Evolutionary conservation across 768 basidiomycete genomes (phyloP).

Genomic region (Pulveroboletus ravenelii): DNA sequence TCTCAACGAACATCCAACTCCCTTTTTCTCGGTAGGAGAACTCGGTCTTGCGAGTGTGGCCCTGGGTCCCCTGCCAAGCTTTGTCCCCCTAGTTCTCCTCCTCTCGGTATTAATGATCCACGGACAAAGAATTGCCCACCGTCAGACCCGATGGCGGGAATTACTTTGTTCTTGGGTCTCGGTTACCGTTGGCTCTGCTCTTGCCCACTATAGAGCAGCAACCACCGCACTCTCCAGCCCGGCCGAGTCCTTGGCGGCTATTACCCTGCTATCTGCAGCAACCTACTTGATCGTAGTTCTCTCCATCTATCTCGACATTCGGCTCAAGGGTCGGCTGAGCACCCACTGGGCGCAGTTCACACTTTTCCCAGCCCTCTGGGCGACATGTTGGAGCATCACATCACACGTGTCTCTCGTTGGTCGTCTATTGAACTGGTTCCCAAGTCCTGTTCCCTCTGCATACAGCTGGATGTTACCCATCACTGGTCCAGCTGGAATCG

Average conservation of each 20-base stretch:
- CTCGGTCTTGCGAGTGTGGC: slow-evolving; percentile 23
- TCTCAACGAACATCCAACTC: slow-evolving; percentile 21
- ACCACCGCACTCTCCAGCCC: slow-evolving; percentile 53
- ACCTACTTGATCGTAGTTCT: slow-evolving; percentile 43
- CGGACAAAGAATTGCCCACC: slow-evolving; percentile 27
- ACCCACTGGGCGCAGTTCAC: slow-evolving; percentile 42
- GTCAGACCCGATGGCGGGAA: slow-evolving; percentile 28
- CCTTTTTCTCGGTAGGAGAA: slow-evolving; percentile 23
- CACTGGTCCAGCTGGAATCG: slow-evolving; percentile 55
- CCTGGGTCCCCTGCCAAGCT: slow-evolving; percentile 27
- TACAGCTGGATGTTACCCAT: slow-evolving; percentile 64
- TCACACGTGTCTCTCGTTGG: slow-evolving; percentile 64
- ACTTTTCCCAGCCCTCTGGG: slow-evolving; percentile 69
- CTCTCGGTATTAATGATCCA: slow-evolving; percentile 27
- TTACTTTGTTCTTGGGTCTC: slow-evolving; percentile 32
- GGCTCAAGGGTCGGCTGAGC: slow-evolving; percentile 27
- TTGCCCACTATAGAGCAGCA: slow-evolving; percentile 43
- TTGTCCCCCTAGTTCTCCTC: slow-evolving; percentile 32
- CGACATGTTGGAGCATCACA: slow-evolving; percentile 50
- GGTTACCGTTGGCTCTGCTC: slow-evolving; percentile 38
- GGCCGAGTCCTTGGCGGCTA: slow-evolving; percentile 42
- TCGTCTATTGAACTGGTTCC: slow-evolving; percentile 61
- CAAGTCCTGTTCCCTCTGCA: slow-evolving; percentile 47
- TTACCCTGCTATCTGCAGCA: slow-evolving; percentile 38
- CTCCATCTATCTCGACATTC: slow-evolving; percentile 37